Evolutionary conservation across 768 basidiomycete species (phyloP), one percentile per base, ranked within the genome.

Genomic region (Phylloporus arenicola): DNA sequence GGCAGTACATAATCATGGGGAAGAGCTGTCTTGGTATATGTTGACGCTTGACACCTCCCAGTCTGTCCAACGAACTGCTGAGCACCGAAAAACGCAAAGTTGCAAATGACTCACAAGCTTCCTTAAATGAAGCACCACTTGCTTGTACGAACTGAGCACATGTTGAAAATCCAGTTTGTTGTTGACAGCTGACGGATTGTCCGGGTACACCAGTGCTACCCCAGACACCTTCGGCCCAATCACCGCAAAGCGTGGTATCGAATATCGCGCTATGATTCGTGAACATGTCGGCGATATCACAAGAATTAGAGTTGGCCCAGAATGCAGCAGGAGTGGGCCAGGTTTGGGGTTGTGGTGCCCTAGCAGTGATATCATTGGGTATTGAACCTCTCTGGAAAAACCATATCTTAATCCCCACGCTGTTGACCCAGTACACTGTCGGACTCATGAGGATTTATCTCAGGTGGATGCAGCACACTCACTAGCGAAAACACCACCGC

Each of bases 401-500:
- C 71, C 77, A 93, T 22, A 93, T 70, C 11, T 82, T 73, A 58
- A 97, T 81, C 25, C 92, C 93, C 78, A 75, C 84, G 86, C 81
- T 86, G 60, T 48, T 56, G 1, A 46, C 40, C 53, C 47, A 55
- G 35, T 45, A 62, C 53, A 56, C 63, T 47, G 50, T 40, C 46
- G 9, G 53, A 38, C 30, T 40, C 33, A 31, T 40, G 12, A 57
- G 29, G 10, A 30, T 37, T 2, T 13, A 17, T 9, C 19, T 2
- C 31, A 4, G 16, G 35, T 1, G 14, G 1, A 34, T 35, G 47
- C 17, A 41, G 41, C 29, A 47, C 20, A 80, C 88, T 67, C 62
- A 92, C 90, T 90, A 45, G 88, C 88, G 70, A 92, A 95, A 45
- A 92, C 86, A 58, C 93, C 93, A 40, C 93, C 93, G 10, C 82